Base-by-base conservation (phyloP, 1,139 yeast species). In the Debaryomycetaceae sp. region DNA sequence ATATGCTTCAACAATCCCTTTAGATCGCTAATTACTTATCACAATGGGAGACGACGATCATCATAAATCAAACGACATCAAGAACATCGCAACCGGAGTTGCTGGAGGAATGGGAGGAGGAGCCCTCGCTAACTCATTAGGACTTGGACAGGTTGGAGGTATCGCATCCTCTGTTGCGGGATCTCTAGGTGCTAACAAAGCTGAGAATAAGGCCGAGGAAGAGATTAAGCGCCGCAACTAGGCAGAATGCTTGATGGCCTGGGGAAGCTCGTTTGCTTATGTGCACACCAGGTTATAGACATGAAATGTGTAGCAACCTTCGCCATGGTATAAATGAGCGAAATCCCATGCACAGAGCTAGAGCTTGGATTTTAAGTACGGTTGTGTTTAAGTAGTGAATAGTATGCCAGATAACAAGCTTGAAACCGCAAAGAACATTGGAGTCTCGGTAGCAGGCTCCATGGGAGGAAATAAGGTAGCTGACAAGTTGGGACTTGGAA, bases 391-490 rank as follows among this genome's bases (percentile, higher is more conserved):
- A 17, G 20, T 17, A 17, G 20, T 17, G 20, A 17, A 17, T 17
- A 17, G 2, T 17, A 58, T 56, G 61, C 48, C 54, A 8, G 31
- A 27, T 34, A 58, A 56, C 42, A 48, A 53, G 50, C 36, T 49
- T 42, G 42, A 59, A 39, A 58, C 58, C 34, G 67, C 55, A 42
- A 67, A 69, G 49, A 57, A 63, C 49, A 64, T 60, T 43, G 66
- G 65, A 34, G 58, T 61, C 36, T 57, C 72, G 37, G 59, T 64
- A 40, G 64, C 63, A 27, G 66, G 70, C 24, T 60, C 68, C n/a
- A 42, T 67, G 38, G 66, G 64, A 31, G 64, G 65, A 24, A 59
- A 66, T 56, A 59, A 67, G 53, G 60, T 60, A n/a, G 75, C 75
- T 34, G 74, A 69, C 45, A 64, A 62, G 45, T 54, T 66, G 11